Conservation (phyloP, 2,329 filamentous ascomycete genomes). For the Aplosporella prunicola region DNA sequence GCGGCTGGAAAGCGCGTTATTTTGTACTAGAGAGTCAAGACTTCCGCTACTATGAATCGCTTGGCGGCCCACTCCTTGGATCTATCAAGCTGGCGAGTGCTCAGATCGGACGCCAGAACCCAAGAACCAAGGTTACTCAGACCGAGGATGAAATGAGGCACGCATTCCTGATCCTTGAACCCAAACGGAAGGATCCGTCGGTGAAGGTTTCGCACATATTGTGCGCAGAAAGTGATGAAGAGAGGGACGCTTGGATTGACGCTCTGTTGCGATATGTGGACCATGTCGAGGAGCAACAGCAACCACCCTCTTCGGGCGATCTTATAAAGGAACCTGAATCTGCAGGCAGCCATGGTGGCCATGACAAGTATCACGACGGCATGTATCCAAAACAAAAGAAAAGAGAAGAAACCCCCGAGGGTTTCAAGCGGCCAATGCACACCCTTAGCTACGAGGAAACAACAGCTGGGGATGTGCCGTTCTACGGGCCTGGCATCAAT, state of each 20-base stretch:
- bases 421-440: slow-evolving; percentile 21
- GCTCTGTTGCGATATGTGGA: slow-evolving; percentile 84
- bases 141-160: slow-evolving; percentile 89
- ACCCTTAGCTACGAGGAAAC: slow-evolving; percentile 47
- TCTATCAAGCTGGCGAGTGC: slow-evolving; percentile 86
- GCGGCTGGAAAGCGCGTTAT: slow-evolving; percentile 87
- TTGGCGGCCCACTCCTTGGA: slow-evolving; percentile 80
- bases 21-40: slow-evolving; percentile 61
- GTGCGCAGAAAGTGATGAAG: slow-evolving; percentile 86
- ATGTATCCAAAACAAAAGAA: slow-evolving; percentile 31
- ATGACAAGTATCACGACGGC: no score
- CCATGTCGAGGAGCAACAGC: slow-evolving; percentile 44
- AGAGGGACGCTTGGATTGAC: slow-evolving; percentile 91
- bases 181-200: slow-evolving; percentile 88
- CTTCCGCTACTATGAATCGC: slow-evolving; percentile 84
- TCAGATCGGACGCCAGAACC: slow-evolving; percentile 71
- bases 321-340: slow-evolving; percentile 31
- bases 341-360: slow-evolving; percentile 14
- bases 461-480: slow-evolving; percentile 47
- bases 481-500: slow-evolving; percentile 37
- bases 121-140: slow-evolving; percentile 51
- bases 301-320: slow-evolving; percentile 26
- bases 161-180: slow-evolving; percentile 88
- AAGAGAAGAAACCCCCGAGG: slow-evolving; percentile 2
- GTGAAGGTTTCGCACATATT: slow-evolving; percentile 86